Evolutionary conservation across 2,329 filamentous ascomycete species (phyloP).

Genomic region (Xylaria sp.): DNA sequence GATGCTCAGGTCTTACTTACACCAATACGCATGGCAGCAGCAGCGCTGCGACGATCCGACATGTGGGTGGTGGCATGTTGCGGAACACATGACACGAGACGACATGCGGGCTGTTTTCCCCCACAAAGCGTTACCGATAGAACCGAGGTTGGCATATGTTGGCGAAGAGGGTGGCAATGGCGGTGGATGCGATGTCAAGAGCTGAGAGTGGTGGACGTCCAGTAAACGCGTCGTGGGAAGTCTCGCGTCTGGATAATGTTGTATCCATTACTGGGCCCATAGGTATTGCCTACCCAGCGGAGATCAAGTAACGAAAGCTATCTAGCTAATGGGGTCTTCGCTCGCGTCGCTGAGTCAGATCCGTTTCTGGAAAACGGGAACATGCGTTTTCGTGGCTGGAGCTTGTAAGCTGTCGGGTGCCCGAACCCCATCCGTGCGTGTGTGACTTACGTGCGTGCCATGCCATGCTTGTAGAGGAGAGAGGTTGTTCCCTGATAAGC

Average conservation of each 20-base stretch:
- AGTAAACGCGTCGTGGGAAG: constrained; percentile 6
- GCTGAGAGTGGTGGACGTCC: constrained; percentile 13
- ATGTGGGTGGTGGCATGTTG: constrained; percentile 21
- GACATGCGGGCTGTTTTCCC: constrained; percentile 11
- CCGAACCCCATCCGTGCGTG: constrained; percentile 32
- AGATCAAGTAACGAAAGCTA: neutral
- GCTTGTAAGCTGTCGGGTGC: neutral
- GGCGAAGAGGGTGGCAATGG: constrained; percentile 21
- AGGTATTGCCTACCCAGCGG: neutral
- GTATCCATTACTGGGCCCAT: neutral
- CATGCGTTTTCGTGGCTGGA: constrained; percentile 5
- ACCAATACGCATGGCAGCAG: neutral
- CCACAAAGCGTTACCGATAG: constrained; percentile 9
- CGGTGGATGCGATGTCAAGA: constrained; percentile 6
- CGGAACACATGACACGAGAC: constrained; percentile 29
- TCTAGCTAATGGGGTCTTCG: neutral
- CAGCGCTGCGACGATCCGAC: constrained; percentile 18
- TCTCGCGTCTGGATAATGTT: constrained; percentile 18
- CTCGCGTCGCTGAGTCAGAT: constrained; percentile 27
- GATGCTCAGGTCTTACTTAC: constrained; percentile 17
- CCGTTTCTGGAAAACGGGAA: neutral
- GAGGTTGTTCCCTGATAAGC: constrained; percentile 12
- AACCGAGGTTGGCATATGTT: constrained; percentile 15
- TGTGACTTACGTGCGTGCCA: neutral
- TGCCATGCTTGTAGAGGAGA: neutral